A percentile compares a stretch with the other conserved stretches of the same genome.
These are phyloP conservation scores for Chrysoporthe deuterocubensis DNA, from an alignment of 2,329 filamentous ascomycete species.

Conservation along the genomic window DNA sequence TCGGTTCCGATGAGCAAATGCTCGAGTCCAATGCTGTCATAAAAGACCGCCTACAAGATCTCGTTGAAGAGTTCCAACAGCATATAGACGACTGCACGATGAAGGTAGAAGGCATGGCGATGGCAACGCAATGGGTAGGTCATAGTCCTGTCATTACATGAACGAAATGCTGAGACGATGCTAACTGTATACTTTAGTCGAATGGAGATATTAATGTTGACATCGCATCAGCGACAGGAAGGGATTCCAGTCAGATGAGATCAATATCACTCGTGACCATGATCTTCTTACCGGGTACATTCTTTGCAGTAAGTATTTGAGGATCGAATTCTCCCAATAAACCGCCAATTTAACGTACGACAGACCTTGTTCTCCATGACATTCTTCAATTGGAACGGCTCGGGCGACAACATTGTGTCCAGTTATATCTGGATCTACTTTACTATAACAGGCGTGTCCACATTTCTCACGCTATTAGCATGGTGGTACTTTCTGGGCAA, in stretches of 20 bases:
- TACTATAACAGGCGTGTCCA: neutral
- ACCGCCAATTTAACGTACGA: no score
- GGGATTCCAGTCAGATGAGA: conserved; percentile 37
- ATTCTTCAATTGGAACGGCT: conserved; percentile 35
- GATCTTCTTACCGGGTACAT: conserved; percentile 39
- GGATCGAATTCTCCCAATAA: neutral
- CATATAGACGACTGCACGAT: conserved; percentile 39
- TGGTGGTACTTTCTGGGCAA: neutral
- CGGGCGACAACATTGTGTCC: conserved; percentile 25
- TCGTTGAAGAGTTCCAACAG: conserved; percentile 39
- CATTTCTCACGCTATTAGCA: neutral
- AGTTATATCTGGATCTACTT: conserved; percentile 34
- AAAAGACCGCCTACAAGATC: conserved; percentile 24
- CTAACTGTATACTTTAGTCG: conserved; percentile 28
- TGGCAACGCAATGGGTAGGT: conserved; percentile 42
- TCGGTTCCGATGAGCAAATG: neutral
- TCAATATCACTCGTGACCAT: conserved; percentile 38
- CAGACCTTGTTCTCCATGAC: conserved; percentile 36
- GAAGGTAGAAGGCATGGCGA: conserved; percentile 41
- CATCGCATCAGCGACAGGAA: conserved; percentile 35
- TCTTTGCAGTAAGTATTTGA: conserved; percentile 34
- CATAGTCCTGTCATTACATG: neutral
- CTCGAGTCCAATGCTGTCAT: neutral
- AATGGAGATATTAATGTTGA: conserved; percentile 37
- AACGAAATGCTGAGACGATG: neutral